Percentiles rank a stretch among this genome's conserved stretches.
Conservation (phyloP, 2,329 filamentous ascomycete genomes). For the Sporothrix pallida region DNA sequence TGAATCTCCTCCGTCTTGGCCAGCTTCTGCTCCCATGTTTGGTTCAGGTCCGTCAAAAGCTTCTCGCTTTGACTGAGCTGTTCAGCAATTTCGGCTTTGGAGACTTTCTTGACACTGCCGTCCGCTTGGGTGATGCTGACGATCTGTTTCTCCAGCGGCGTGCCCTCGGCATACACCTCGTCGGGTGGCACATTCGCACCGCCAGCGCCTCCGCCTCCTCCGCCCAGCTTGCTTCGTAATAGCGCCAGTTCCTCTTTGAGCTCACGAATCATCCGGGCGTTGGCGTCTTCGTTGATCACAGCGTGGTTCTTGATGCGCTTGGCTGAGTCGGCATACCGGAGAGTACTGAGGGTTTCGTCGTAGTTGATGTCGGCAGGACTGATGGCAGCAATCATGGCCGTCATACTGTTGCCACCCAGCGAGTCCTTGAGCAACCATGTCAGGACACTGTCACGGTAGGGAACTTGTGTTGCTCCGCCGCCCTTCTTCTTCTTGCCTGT, state of each 20-base stretch:
- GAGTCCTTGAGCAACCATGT: constrained; percentile 98
- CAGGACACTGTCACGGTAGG: constrained; percentile 94
- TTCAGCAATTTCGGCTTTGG: constrained; percentile 96
- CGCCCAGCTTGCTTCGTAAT: constrained; percentile 81
- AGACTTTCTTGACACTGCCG: constrained; percentile 89
- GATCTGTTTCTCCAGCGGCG: constrained; percentile 92
- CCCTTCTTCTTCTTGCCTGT: constrained; percentile 83
- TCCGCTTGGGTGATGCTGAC: constrained; percentile 90
- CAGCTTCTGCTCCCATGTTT: constrained; percentile 98
- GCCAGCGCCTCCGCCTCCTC: constrained; percentile 51
- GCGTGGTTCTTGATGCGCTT: constrained; percentile 99
- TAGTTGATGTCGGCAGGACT: constrained; percentile 99
- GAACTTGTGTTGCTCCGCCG: constrained; percentile 73
- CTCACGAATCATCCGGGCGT: constrained; percentile 97
- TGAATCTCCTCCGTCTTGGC: constrained; percentile 95
- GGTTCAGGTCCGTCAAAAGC: constrained; percentile 91
- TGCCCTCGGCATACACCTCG: constrained; percentile 89
- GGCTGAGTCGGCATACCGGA: constrained; percentile 95
- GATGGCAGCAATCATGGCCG: constrained; percentile 98
- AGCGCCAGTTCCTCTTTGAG: constrained; percentile 92
- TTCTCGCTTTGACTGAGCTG: constrained; percentile 97
- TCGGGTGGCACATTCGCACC: constrained; percentile 62
- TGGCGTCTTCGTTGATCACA: constrained; percentile 98
- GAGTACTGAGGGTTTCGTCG: constrained; percentile 92
- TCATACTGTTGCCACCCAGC: constrained; percentile 97